phyloP scores from a whole-genome alignment of 768 basidiomycete species.

The Phlebiopsis gigantea region DNA sequence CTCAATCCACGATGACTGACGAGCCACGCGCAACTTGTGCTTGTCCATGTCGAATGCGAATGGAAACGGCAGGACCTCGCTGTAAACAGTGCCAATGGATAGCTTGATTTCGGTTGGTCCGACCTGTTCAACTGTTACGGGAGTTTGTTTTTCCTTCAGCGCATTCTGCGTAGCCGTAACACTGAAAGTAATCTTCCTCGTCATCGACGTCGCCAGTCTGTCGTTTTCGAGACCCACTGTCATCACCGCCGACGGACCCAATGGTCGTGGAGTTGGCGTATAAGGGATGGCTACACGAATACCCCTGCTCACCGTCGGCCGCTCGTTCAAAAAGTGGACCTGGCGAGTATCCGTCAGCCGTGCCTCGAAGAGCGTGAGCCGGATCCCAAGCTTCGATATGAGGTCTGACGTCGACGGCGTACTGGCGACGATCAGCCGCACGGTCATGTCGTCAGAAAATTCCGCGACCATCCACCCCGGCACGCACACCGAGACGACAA shows the following conservation, averaged over 20 bases:
- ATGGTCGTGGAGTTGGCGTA: background rate
- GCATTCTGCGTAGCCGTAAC: background rate
- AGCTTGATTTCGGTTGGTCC: background rate
- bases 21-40: background rate
- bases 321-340: background rate
- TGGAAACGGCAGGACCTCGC: background rate
- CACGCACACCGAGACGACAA: constrained; percentile 22
- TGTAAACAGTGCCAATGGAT: background rate
- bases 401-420: background rate
- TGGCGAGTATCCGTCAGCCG: background rate
- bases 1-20: constrained; percentile 5
- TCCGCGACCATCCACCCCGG: constrained; percentile 23
- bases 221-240: background rate
- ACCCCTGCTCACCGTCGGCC: background rate
- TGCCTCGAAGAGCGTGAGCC: background rate
- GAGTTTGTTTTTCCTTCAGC: background rate
- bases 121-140: background rate
- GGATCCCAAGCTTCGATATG: constrained; percentile 1
- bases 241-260: background rate
- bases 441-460: background rate
- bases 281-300: background rate
- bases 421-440: background rate
- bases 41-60: background rate
- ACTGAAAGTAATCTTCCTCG: background rate
- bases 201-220: background rate